Base-by-base conservation (phyloP, 441 rosid species). In the Manihot esculenta region DNA sequence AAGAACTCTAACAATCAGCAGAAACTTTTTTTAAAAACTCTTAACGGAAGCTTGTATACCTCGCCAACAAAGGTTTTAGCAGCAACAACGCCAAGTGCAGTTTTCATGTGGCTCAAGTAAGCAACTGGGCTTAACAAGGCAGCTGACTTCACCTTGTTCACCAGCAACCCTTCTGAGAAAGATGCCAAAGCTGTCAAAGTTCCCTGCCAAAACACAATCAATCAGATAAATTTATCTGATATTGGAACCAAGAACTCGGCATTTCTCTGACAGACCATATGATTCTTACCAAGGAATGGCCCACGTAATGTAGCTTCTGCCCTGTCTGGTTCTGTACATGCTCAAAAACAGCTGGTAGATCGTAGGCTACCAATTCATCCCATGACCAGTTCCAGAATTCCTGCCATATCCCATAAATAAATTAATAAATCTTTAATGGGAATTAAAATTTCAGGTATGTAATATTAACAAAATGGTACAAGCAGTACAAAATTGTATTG, bases 381-480 rank as follows among this genome's bases (percentile, higher is more conserved):
- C 96, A 92, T 12, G 97, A 85, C 98, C 97, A 91, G 59, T 92
- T 72, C 98, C 97, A 92, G 59, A 82, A 95, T 27, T 72, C 87
- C 97, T 94, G 86, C 3, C 48, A 62, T 10, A 3, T n/a, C 21
- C 33, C 41, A 35, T 35, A 35, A 4, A 35, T 35, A 35, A 35
- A 35, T 35, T 35, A 35, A 35, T 6, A 35, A 35, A 35, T 6
- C 41, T 35, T 30, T 30, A 30, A 4, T n/a, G 4, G 33, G 33
- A 30, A 13, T 20, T 33, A 45, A 42, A 20, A 15, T 7, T 71
- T 21, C 35, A 24, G 49, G 24, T 38, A 10, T 33, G 30, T 6
- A 38, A 5, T 54, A 30, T 38, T 41, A 45, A 48, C 33, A 30
- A 30, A 30, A 30, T 30, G 4, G 33, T 30, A 30, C 33, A 30